Evolutionary conservation across 2,329 filamentous ascomycete genomes (phyloP).

Genomic region (Calonectria pauciramosa): DNA sequence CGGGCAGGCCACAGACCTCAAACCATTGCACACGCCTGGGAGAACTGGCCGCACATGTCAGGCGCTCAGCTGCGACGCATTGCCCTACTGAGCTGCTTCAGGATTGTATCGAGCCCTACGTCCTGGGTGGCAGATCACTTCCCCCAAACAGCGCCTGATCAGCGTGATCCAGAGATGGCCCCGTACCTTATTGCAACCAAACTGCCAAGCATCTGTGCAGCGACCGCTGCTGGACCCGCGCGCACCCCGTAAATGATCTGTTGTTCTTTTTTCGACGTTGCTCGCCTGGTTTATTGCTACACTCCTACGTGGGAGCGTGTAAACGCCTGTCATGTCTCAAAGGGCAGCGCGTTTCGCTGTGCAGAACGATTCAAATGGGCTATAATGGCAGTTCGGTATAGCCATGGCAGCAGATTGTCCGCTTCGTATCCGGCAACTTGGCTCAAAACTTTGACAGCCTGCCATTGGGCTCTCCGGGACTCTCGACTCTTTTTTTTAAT

Average conservation of each 20-base stretch:
- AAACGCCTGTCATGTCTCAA: slow-evolving; percentile 5
- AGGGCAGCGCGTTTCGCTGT: slow-evolving; percentile 4
- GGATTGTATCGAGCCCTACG: slow-evolving; percentile 22
- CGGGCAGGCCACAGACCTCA: slow-evolving; percentile 3
- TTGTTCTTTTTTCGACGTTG: not conserved
- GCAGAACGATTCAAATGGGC: slow-evolving; percentile 1
- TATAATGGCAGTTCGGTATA: slow-evolving; percentile 21
- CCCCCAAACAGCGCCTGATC: slow-evolving; percentile 20
- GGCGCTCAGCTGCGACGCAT: slow-evolving; percentile 12
- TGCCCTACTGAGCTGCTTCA: slow-evolving; percentile 16
- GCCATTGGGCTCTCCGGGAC: not conserved
- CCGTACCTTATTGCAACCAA: slow-evolving; percentile 28
- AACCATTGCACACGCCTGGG: not conserved
- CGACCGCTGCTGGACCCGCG: slow-evolving; percentile 11
- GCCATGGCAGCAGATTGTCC: not conserved
- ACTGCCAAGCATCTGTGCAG: slow-evolving; percentile 24
- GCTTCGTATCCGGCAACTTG: slow-evolving; percentile 7
- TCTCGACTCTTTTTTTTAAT: not conserved
- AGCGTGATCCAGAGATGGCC: slow-evolving; percentile 16
- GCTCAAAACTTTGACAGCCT: not conserved
- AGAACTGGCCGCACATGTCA: slow-evolving; percentile 8
- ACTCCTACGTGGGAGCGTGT: not conserved
- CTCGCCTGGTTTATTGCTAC: not conserved
- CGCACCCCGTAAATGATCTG: slow-evolving; percentile 9
- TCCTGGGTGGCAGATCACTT: slow-evolving; percentile 25